Conservation (phyloP, 1,284 basidiomycete genomes). For the Omphalotus olearius region DNA sequence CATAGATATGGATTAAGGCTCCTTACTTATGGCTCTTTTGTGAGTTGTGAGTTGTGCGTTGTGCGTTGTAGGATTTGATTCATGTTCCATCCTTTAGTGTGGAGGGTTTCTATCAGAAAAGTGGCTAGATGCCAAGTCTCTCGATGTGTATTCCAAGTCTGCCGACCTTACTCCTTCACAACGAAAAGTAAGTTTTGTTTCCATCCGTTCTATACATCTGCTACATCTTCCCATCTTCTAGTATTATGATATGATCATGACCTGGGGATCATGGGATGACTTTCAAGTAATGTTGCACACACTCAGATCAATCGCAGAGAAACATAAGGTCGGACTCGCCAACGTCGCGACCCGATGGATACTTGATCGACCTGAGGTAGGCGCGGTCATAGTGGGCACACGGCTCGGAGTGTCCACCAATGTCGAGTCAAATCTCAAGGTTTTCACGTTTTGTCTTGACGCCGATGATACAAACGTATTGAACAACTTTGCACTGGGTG, state of each 20-base stretch:
- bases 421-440: constrained; percentile 44
- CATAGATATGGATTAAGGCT: constrained; percentile 51
- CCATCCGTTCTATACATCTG: constrained; percentile 5
- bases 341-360: constrained; percentile 62
- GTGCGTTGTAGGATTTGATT: neutral
- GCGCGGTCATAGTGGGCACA: constrained; percentile 54
- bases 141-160: constrained; percentile 46
- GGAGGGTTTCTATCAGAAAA: constrained; percentile 58
- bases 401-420: constrained; percentile 57
- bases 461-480: constrained; percentile 41
- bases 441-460: constrained; percentile 40
- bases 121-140: constrained; percentile 48
- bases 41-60: constrained; percentile 25
- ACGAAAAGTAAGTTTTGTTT: constrained; percentile 40
- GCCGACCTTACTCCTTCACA: constrained; percentile 50
- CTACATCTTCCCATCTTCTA: constrained; percentile 17
- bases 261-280: constrained; percentile 54
- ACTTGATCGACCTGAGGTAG: constrained; percentile 53
- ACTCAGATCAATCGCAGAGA: constrained; percentile 45
- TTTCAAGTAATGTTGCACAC: constrained; percentile 47
- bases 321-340: constrained; percentile 48
- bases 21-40: constrained; percentile 59
- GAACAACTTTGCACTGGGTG: constrained; percentile 39
- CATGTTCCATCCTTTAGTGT: constrained; percentile 33
- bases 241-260: constrained; percentile 57